Evolutionary conservation across 768 basidiomycete species (phyloP), one percentile per base, ranked within the genome.

Genomic region (Kwoniella sp.): DNA sequence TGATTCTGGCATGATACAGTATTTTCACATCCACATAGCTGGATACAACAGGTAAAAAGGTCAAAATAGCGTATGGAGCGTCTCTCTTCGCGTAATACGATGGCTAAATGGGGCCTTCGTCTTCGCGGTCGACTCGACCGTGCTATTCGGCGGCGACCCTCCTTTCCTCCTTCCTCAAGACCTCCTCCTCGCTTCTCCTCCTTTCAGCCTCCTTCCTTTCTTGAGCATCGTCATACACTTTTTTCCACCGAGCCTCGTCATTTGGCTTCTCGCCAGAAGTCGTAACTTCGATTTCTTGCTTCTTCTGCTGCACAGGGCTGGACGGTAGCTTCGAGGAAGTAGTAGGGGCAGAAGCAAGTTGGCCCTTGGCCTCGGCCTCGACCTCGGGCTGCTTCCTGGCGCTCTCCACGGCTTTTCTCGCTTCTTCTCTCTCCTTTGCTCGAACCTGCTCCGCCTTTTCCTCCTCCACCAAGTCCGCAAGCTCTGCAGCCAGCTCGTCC

Each of bases 401-500:
- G 59, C 57, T 30, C 50, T 52, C 31, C 34, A 23, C 22, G 11
- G 58, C 52, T 51, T 50, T 31, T 60, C 63, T 48, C 55, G 28
- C 55, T 51, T 61, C 57, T 30, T 65, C 66, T 26, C 55, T 31
- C 51, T 67, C 61, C 52, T 63, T 41, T 47, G 34, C 65, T 63
- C 51, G 59, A 63, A 54, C 63, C 31, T 68, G 80, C 60, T 63
- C 82, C 62, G 59, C 81, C 69, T 85, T 81, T 20, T 75, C 81
- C 65, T 85, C 84, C 73, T 79, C 75, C 22, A 86, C 83, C 67
- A 94, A 79, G 38, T 81, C 85, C 55, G 82, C 83, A 74, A 90
- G 82, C 79, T 94, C 92, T 53, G 82, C 84, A 76, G 88, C 87
- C 52, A 93, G 67, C 55, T 86, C 85, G 0, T 83, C 83, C 25